Percentiles rank a stretch among this genome's conserved stretches.
Evolutionary conservation across 2,329 filamentous ascomycete genomes (phyloP).

Genomic region (Aspergillus neotritici): DNA sequence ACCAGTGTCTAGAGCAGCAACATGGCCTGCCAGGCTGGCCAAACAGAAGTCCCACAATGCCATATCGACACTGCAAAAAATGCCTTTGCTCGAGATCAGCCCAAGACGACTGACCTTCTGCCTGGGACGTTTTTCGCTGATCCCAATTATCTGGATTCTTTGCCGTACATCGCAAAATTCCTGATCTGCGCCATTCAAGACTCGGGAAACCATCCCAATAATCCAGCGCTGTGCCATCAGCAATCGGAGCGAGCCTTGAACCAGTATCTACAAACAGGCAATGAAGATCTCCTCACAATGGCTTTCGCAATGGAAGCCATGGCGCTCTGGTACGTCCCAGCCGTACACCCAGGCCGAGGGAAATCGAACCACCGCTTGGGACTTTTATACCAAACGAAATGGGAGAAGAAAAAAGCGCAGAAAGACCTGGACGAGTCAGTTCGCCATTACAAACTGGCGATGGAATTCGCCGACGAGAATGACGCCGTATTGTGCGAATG

Average conservation of each 20-base stretch:
- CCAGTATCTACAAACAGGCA: background rate
- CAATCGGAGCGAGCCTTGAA: background rate
- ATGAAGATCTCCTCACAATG: background rate
- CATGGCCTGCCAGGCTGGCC: background rate
- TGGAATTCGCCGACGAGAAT: background rate
- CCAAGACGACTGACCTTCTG: background rate
- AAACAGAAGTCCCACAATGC: background rate
- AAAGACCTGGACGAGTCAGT: slow-evolving; percentile 2
- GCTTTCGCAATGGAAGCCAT: slow-evolving; percentile 4
- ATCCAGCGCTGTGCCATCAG: slow-evolving; percentile 1
- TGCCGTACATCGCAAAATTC: background rate
- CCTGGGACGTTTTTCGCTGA: slow-evolving; percentile 3
- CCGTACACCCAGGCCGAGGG: slow-evolving; percentile 2
- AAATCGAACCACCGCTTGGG: slow-evolving; percentile 5
- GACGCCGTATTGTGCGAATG: background rate
- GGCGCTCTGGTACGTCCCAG: slow-evolving; percentile 2
- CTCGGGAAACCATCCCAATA: slow-evolving; percentile 1
- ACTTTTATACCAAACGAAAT: slow-evolving; percentile 1
- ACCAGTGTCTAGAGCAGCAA: background rate
- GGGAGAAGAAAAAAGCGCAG: background rate
- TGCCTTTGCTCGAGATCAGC: slow-evolving; percentile 1
- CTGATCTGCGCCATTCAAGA: slow-evolving; percentile 4
- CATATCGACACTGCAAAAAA: slow-evolving; percentile 3
- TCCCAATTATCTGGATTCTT: background rate
- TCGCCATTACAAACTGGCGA: slow-evolving; percentile 2